Conservation (phyloP, 306 rosid species). For the Ormosia semicastrata region DNA sequence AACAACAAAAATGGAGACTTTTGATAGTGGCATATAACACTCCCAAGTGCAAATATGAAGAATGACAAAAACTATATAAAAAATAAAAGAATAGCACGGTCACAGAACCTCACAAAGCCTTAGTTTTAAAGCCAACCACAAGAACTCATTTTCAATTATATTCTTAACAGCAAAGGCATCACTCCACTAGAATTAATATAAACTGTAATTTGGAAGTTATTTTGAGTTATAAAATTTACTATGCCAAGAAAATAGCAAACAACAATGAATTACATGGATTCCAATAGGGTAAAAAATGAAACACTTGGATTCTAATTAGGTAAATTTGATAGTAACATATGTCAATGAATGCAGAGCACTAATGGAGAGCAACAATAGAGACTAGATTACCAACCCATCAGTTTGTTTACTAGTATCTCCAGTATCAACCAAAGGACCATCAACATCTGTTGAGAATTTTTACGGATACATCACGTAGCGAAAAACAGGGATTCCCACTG, state of each 20-base stretch:
- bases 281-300: slow-evolving; percentile 7
- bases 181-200: slow-evolving; percentile 9
- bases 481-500: no score
- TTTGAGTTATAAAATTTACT: neutral
- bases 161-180: slow-evolving; percentile 13
- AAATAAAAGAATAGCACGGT: slow-evolving; percentile 3
- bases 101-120: slow-evolving; percentile 9
- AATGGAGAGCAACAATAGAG: neutral
- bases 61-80: slow-evolving; percentile 3
- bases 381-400: slow-evolving; percentile 51
- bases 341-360: slow-evolving; percentile 25
- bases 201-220: slow-evolving; percentile 16
- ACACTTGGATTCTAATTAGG: neutral
- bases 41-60: slow-evolving; percentile 12
- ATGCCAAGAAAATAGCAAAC: slow-evolving; percentile 9
- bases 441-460: no score
- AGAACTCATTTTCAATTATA: slow-evolving; percentile 14
- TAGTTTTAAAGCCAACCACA: slow-evolving; percentile 8
- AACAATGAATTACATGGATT: neutral
- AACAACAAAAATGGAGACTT: slow-evolving; percentile 6
- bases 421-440: slow-evolving; percentile 75
- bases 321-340: neutral
- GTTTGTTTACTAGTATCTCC: slow-evolving; percentile 65
- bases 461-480: no score
- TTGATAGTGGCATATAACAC: neutral